These are phyloP conservation scores for Paulownia fortunei DNA, from an alignment of 257 asterid species.

Conservation along the genomic window DNA sequence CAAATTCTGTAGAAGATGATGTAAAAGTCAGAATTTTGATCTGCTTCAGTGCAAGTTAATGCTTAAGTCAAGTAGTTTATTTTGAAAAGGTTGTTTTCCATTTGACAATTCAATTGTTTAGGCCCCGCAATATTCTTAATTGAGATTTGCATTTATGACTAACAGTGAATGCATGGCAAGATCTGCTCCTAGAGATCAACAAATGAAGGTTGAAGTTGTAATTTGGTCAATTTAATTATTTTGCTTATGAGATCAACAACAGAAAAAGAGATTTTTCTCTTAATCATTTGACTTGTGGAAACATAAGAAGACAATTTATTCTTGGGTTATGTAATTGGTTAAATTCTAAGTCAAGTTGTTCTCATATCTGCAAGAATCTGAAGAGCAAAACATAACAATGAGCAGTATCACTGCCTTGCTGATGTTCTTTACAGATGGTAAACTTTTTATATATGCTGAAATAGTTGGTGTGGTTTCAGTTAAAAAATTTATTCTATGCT, in stretches of 20 bases:
- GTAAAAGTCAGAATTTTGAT: no score
- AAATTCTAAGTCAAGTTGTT: background rate
- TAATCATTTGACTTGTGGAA: background rate
- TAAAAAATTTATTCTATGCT: background rate
- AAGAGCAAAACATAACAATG: background rate
- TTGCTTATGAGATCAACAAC: no score
- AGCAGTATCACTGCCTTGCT: background rate
- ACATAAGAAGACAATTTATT: background rate
- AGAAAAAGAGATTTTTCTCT: no score
- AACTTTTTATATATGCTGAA: background rate
- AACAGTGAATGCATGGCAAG: background rate
- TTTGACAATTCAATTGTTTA: no score
- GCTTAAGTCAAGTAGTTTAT: no score
- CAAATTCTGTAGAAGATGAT: no score
- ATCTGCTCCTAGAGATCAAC: background rate
- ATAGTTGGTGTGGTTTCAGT: background rate
- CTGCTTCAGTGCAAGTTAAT: no score
- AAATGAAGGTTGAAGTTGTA: no score
- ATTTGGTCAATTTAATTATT: no score
- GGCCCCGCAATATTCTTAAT: background rate
- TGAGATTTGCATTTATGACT: no score
- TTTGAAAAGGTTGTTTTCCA: no score
- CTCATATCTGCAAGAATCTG: background rate
- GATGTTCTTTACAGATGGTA: background rate
- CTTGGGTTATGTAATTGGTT: background rate